Base-by-base conservation (phyloP, 2,329 filamentous ascomycete species). In the Botrytis medusae region DNA sequence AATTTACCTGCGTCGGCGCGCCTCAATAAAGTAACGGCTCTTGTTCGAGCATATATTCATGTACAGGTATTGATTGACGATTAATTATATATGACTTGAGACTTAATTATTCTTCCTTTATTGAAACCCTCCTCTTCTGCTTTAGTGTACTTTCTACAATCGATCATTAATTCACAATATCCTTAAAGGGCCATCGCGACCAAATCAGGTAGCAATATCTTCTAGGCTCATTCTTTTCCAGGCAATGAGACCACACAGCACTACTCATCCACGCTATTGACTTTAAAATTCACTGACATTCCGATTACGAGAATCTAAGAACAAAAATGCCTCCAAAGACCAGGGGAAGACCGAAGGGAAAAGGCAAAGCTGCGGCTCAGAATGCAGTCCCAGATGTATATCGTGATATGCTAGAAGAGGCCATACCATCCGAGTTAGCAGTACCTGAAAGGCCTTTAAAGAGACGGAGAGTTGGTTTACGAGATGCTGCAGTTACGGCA, bases 371-470 rank as follows among this genome's bases (percentile, higher is more conserved):
- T 9, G 60, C 69, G 1, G 60, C 29, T 61, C 72, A 46, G 48
- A 72, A 65, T 72, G 74, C 40, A 6, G 80, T 85, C 18, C 84
- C 84, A 20, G 81, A 82, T 69, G 81, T 86, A 2, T 85, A 84
- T 75, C 81, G 81, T 63, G 84, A 85, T 59, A 82, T 86, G 83
- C 79, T 86, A 40, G 79, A 80, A 48, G 84, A 85, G 70, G 82
- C 82, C 65, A 76, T 81, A 32, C 77, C 80, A 37, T 69, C 67
- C 8, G 80, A 83, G 57, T 75, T 79, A 25, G 75, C 79, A 67
- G 77, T 79, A 12, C 75, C 77, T 2, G 78, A 79, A 75, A 77
- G 81, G 44, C 83, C 82, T 44, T 74, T 82, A 70, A 85, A 84
- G 78, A 79, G 71, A 74, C 75, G 79, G 72, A 80, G 74, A 71